A percentile compares a stretch with the other conserved stretches of the same genome.
These are phyloP conservation scores for Metschnikowia peoriensis DNA, from an alignment of 805 yeast genomes.

Conservation along the genomic window DNA sequence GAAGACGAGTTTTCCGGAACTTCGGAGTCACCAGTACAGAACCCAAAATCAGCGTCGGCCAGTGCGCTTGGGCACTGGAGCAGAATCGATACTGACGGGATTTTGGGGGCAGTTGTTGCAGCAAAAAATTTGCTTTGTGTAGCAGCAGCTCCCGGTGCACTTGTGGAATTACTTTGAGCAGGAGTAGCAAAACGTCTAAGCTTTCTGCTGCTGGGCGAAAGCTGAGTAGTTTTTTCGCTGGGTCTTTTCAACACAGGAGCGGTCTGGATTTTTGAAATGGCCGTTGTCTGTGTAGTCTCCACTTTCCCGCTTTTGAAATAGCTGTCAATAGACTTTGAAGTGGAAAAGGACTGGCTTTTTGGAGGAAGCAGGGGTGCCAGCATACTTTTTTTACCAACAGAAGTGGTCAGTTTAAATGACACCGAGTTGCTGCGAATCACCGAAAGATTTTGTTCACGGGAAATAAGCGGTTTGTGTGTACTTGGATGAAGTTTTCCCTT, in stretches of 20 bases:
- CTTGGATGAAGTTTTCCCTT: slow-evolving; percentile 68
- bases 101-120: not conserved
- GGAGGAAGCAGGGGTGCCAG: not conserved
- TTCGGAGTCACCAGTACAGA: slow-evolving; percentile 30
- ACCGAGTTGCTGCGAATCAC: slow-evolving; percentile 14
- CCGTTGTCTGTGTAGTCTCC: not conserved
- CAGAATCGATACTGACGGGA: slow-evolving; percentile 1
- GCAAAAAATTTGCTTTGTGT: slow-evolving; percentile 19
- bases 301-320: slow-evolving; percentile 10
- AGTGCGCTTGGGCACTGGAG: slow-evolving; percentile 1
- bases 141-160: not conserved
- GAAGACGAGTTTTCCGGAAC: slow-evolving; percentile 30
- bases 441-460: slow-evolving; percentile 45
- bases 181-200: slow-evolving; percentile 8
- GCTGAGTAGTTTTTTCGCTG: slow-evolving; percentile 3
- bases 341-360: slow-evolving; percentile 10
- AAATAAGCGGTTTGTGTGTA: slow-evolving; percentile 43
- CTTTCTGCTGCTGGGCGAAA: slow-evolving; percentile 21
- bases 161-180: not conserved
- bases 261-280: not conserved
- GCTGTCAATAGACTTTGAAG: slow-evolving; percentile 13
- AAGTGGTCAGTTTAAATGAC: not conserved
- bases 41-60: slow-evolving; percentile 15
- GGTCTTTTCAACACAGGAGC: slow-evolving; percentile 8
- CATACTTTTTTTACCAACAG: not conserved